A percentile compares a stretch with the other conserved stretches of the same genome.
Evolutionary conservation across 2,329 filamentous ascomycete species (phyloP).

Genomic region (Claviceps pazoutovae): DNA sequence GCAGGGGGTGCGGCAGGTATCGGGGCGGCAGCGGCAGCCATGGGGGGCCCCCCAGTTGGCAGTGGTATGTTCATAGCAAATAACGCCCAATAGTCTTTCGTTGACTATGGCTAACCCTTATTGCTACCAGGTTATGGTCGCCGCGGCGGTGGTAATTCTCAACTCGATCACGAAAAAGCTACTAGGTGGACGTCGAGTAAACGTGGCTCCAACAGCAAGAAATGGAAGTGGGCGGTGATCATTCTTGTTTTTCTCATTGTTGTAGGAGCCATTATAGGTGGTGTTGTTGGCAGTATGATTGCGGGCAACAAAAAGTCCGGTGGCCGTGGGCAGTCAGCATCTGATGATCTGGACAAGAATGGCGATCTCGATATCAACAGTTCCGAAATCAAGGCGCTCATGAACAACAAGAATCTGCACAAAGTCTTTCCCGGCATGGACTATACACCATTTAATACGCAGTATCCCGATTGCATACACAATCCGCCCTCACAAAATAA

Average conservation of each 20-base stretch:
- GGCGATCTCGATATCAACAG: slow-evolving; percentile 64
- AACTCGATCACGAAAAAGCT: slow-evolving; percentile 9
- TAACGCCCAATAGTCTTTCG: background rate
- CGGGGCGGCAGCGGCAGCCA: slow-evolving; percentile 18
- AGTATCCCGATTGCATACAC: slow-evolving; percentile 71
- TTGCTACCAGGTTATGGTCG: background rate
- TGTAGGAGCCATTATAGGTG: slow-evolving; percentile 57
- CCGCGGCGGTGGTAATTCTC: slow-evolving; percentile 1
- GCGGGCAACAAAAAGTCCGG: slow-evolving; percentile 32
- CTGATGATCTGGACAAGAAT: slow-evolving; percentile 45
- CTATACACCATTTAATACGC: slow-evolving; percentile 82
- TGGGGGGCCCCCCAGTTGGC: slow-evolving; percentile 14
- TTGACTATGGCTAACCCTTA: background rate
- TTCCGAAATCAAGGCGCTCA: slow-evolving; percentile 61
- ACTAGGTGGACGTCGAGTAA: slow-evolving; percentile 17
- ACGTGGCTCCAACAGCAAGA: slow-evolving; percentile 44
- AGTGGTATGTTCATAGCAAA: slow-evolving; percentile 9
- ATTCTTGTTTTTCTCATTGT: slow-evolving; percentile 50
- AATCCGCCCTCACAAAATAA: slow-evolving; percentile 85
- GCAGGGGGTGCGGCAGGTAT: slow-evolving; percentile 31
- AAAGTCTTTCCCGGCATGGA: slow-evolving; percentile 93
- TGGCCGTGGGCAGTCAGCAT: slow-evolving; percentile 31
- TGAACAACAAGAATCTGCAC: slow-evolving; percentile 72
- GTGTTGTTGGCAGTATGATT: slow-evolving; percentile 59
- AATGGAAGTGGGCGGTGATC: slow-evolving; percentile 57